Conservation (phyloP, 2,329 filamentous ascomycete genomes). For the Sarocladium oryzae region DNA sequence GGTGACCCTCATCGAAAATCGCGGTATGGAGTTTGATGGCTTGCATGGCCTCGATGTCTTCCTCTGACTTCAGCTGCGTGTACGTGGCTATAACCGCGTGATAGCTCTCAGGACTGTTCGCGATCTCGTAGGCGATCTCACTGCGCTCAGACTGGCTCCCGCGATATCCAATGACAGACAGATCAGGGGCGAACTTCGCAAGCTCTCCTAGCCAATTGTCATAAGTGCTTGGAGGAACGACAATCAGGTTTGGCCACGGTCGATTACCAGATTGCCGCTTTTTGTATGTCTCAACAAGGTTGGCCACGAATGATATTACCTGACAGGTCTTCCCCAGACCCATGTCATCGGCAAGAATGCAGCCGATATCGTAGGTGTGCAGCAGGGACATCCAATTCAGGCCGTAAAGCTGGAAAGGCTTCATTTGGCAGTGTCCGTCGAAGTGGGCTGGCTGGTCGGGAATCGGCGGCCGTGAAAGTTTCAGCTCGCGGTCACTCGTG, state of each 20-base stretch:
- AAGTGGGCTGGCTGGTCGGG: conserved; percentile 68
- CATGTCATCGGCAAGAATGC: conserved; percentile 97
- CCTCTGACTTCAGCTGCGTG: conserved; percentile 47
- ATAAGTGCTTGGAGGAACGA: conserved; percentile 88
- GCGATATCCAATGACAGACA: conserved; percentile 66
- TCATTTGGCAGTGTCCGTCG: conserved; percentile 69
- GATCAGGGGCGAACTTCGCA: conserved; percentile 69
- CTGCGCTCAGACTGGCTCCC: conserved; percentile 62
- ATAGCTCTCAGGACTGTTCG: conserved; percentile 59
- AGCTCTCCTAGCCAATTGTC: conserved; percentile 97
- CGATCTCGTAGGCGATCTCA: conserved; percentile 58
- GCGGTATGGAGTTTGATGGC: conserved; percentile 44
- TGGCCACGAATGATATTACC: conserved; percentile 84
- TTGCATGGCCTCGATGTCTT: conserved; percentile 45
- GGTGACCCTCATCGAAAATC: conserved; percentile 92
- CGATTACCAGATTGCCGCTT: conserved; percentile 20
- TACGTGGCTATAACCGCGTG: conserved; percentile 56
- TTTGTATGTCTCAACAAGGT: conserved; percentile 63
- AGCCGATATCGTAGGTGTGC: conserved; percentile 71
- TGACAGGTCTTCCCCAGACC: conserved; percentile 94
- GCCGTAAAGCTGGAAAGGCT: conserved; percentile 89
- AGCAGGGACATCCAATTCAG: conserved; percentile 90
- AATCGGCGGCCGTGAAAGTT: conserved; percentile 37
- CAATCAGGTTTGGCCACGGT: conserved; percentile 69
- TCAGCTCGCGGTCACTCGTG: conserved; percentile 28